A percentile compares a stretch with the other conserved stretches of the same genome.
These are phyloP conservation scores for Linum tenue DNA, from an alignment of 345 rosid species.

Conservation along the genomic window DNA sequence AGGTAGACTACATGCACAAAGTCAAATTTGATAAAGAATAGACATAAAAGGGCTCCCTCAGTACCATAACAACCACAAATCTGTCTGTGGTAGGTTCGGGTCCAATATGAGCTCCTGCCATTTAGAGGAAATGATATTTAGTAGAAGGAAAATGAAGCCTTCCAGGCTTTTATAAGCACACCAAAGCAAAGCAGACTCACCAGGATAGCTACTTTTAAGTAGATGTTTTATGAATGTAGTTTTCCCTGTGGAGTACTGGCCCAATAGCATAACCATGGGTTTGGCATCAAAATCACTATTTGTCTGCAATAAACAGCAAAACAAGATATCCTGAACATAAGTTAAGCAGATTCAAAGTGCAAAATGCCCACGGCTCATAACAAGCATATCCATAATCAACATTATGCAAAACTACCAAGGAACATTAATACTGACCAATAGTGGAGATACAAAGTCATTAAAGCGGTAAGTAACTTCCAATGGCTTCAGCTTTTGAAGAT, in stretches of 20 bases:
- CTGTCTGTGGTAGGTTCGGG: constrained; percentile 98
- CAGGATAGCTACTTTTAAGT: constrained; percentile 76
- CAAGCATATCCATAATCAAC: not conserved
- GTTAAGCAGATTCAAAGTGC: not conserved
- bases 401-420: not conserved
- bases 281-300: constrained; percentile 92
- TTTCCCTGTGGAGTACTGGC: constrained; percentile 97
- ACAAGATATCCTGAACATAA: not conserved
- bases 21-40: not conserved
- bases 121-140: not conserved
- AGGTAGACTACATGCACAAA: not conserved
- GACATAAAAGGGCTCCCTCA: not conserved
- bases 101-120: constrained; percentile 92
- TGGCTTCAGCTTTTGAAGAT: constrained; percentile 85
- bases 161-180: not conserved
- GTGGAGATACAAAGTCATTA: constrained; percentile 89
- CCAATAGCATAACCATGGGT: constrained; percentile 98
- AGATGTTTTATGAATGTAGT: constrained; percentile 95
- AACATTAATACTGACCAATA: constrained; percentile 46
- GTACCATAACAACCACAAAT: constrained; percentile 97
- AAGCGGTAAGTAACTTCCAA: constrained; percentile 76
- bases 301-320: constrained; percentile 35
- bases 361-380: not conserved
- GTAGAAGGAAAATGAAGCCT: not conserved
- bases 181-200: constrained; percentile 14